phyloP scores from a whole-genome alignment of 768 basidiomycete species.

The Suillus placidus region DNA sequence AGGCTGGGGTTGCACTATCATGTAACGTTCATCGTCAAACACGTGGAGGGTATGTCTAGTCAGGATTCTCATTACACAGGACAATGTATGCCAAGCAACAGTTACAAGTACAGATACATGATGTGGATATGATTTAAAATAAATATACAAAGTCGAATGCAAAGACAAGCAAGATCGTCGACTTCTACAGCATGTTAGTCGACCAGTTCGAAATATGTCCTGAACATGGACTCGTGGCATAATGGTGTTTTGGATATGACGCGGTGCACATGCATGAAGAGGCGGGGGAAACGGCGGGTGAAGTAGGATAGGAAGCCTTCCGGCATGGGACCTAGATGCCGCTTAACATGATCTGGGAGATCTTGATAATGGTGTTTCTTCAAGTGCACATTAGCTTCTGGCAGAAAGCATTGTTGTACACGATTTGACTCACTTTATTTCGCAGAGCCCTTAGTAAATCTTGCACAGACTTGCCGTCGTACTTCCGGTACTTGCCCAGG shows the following conservation, averaged over 20 bases:
- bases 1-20: slow-evolving; percentile 30
- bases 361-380: slow-evolving; percentile 99
- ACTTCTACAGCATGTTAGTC: slow-evolving; percentile 36
- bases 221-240: slow-evolving; percentile 87
- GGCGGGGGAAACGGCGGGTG: slow-evolving; percentile 85
- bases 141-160: slow-evolving; percentile 1
- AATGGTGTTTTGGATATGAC: slow-evolving; percentile 77
- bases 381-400: slow-evolving; percentile 16
- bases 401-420: background rate
- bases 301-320: slow-evolving; percentile 93
- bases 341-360: slow-evolving; percentile 87
- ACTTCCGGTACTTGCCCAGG: slow-evolving; percentile 96
- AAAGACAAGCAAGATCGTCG: slow-evolving; percentile 4
- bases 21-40: slow-evolving; percentile 17
- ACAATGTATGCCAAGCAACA: slow-evolving; percentile 2
- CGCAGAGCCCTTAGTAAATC: slow-evolving; percentile 91
- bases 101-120: slow-evolving; percentile 18
- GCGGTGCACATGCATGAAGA: slow-evolving; percentile 92
- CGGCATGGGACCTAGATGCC: slow-evolving; percentile 87
- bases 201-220: slow-evolving; percentile 79
- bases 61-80: slow-evolving; percentile 7
- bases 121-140: slow-evolving; percentile 15
- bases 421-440: slow-evolving; percentile 74
- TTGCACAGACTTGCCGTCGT: slow-evolving; percentile 88
- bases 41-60: background rate